Evolutionary conservation across 345 rosid species (phyloP).

Genomic region (Lepidium africanum): DNA sequence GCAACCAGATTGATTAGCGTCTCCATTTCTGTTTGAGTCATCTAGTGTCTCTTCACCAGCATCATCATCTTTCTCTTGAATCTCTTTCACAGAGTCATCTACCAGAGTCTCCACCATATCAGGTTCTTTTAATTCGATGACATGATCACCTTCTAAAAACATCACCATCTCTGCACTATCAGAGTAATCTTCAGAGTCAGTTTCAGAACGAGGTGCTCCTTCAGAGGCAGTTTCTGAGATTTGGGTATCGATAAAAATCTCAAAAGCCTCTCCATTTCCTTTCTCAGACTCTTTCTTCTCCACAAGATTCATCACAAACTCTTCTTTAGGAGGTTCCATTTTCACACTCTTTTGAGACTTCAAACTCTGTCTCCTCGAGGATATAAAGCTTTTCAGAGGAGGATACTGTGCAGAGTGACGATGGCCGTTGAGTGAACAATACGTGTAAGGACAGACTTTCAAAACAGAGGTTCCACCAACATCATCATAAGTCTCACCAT

Average conservation of each 20-base stretch:
- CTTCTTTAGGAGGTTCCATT: conserved; percentile 27
- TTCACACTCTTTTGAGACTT: conserved; percentile 51
- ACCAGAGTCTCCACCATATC: not conserved
- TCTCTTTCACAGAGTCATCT: not conserved
- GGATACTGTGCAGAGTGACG: conserved; percentile 47
- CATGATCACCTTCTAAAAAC: conserved; percentile 3
- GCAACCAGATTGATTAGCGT: not conserved
- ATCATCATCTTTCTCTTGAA: not conserved
- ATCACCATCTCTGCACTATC: not conserved
- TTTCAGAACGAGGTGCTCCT: conserved; percentile 37
- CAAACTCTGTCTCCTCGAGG: conserved; percentile 50
- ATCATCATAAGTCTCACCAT: conserved; percentile 53
- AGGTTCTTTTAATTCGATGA: not conserved
- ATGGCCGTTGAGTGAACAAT: conserved; percentile 94
- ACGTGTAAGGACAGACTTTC: conserved; percentile 76
- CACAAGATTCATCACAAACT: conserved; percentile 37
- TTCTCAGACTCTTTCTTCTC: conserved; percentile 17
- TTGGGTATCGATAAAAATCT: conserved; percentile 20
- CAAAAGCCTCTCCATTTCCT: conserved; percentile 8
- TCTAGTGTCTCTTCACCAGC: no score
- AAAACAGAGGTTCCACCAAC: conserved; percentile 55
- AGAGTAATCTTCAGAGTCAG: conserved; percentile 22
- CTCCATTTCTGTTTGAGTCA: not conserved
- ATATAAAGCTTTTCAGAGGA: conserved; percentile 68
- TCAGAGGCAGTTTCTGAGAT: conserved; percentile 29